Percentiles rank a stretch among this genome's conserved stretches.
These are phyloP conservation scores for Podospora tetraspora DNA, from an alignment of 495 filamentous ascomycete genomes.

Conservation along the genomic window DNA sequence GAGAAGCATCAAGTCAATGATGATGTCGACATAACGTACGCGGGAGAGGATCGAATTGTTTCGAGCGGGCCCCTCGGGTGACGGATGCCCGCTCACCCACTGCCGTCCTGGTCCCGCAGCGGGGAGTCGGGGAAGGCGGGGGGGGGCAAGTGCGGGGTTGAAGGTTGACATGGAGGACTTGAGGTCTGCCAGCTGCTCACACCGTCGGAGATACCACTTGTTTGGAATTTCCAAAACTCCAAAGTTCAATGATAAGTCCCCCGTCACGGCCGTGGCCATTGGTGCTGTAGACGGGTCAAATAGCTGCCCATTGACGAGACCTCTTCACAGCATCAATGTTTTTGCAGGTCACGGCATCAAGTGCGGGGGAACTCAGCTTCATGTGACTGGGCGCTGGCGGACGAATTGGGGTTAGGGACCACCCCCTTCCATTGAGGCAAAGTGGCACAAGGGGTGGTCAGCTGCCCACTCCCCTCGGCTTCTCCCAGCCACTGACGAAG, in stretches of 20 bases:
- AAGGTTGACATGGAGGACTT: too few species aligned
- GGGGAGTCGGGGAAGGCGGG: not conserved
- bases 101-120: not conserved
- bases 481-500: not conserved
- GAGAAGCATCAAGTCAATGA: not conserved
- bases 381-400: not conserved
- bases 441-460: not conserved
- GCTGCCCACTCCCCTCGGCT: not conserved
- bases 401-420: not conserved
- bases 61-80: not conserved
- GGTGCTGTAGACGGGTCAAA: not conserved
- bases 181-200: too few species aligned
- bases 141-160: not conserved
- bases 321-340: not conserved
- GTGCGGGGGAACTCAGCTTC: not conserved
- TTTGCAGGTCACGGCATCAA: not conserved
- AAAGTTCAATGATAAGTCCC: too few species aligned
- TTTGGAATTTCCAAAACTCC: too few species aligned
- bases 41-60: not conserved
- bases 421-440: not conserved
- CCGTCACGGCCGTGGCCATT: too few species aligned
- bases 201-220: not conserved
- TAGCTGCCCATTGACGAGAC: not conserved
- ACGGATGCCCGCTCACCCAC: not conserved
- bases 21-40: not conserved